Evolutionary conservation across 139 green algal species (phyloP).

Genomic region (Zygnema cylindricum): DNA sequence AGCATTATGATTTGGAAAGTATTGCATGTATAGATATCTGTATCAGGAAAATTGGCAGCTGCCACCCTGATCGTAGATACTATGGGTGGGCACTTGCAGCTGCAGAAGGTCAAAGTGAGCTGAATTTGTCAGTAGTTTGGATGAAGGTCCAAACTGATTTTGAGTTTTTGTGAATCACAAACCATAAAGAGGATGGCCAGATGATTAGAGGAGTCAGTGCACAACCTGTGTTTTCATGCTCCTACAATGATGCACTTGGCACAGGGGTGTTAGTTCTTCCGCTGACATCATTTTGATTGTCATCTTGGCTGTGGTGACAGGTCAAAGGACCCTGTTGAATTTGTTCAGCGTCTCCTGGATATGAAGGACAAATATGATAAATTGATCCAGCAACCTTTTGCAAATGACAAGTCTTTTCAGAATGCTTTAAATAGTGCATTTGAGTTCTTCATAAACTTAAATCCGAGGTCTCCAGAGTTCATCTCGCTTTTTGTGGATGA

Average conservation of each 20-base stretch:
- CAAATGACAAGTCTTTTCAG: slow-evolving; percentile 88
- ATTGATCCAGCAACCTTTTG: slow-evolving; percentile 79
- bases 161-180: background rate
- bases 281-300: background rate
- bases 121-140: too few species aligned
- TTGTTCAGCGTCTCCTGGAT: slow-evolving; percentile 84
- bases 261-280: too few species aligned
- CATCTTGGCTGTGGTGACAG: slow-evolving; percentile 3
- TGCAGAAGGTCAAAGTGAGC: too few species aligned
- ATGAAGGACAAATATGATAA: slow-evolving; percentile 91
- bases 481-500: slow-evolving; percentile 97
- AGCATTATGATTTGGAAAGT: too few species aligned
- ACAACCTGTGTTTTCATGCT: too few species aligned
- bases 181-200: too few species aligned
- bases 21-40: too few species aligned
- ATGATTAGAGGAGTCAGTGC: too few species aligned
- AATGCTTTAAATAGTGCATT: slow-evolving; percentile 89
- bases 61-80: too few species aligned
- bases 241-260: too few species aligned
- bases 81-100: too few species aligned
- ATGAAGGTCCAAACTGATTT: background rate
- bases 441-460: slow-evolving; percentile 95
- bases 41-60: too few species aligned
- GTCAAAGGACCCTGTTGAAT: slow-evolving; percentile 77
- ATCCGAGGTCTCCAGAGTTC: slow-evolving; percentile 87